Base-by-base conservation (phyloP, 345 rosid genomes). In the Populus deltoides region DNA sequence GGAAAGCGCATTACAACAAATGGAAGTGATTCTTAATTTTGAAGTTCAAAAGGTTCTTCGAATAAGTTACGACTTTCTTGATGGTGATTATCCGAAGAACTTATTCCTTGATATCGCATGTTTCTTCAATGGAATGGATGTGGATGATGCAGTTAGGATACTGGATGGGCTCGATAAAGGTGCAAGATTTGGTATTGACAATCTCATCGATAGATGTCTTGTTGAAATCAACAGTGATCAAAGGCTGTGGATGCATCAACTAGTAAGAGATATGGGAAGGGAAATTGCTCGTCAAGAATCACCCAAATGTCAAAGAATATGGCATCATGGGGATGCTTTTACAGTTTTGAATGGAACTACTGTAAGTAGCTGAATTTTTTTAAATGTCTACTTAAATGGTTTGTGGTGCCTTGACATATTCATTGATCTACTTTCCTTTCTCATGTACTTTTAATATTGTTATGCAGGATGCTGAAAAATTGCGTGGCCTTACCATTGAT, bases 71-170 rank as follows among this genome's bases (percentile, higher is more conserved):
- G 38, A 65, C 27, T 65, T 35, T 12, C 33, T 65, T 13, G 27
- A 65, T 7, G 68, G 25, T 25, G 68, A 8, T 8, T 31, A 0
- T 29, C 16, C 0, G 11, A 65, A 65, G 27, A 65, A 25, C 33
- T 65, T 65, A 65, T 65, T 65, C 68, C 68, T 65, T 65, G 68
- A 65, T 29, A 65, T 65, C 5, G 68, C 68, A 13, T 65, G 36
- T 65, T 65, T 65, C 35, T 65, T 65, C 18, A 65, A 11, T 65
- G 68, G 35, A 29, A 25, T 65, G 68, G 68, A 25, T 29, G 12
- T 7, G 16, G 35, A 65, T 65, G 4, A 9, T 27, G 68, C 16
- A 29, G 15, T 65, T 1, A 29, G 27, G 13, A 25, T 65, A 24
- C 36, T 65, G 12, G 68, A 65, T 25, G 68, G 68, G 9, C 41